Evolutionary conservation across 176 grass and related monocot species (phyloP).

Genomic region (Melocanna baccifera): DNA sequence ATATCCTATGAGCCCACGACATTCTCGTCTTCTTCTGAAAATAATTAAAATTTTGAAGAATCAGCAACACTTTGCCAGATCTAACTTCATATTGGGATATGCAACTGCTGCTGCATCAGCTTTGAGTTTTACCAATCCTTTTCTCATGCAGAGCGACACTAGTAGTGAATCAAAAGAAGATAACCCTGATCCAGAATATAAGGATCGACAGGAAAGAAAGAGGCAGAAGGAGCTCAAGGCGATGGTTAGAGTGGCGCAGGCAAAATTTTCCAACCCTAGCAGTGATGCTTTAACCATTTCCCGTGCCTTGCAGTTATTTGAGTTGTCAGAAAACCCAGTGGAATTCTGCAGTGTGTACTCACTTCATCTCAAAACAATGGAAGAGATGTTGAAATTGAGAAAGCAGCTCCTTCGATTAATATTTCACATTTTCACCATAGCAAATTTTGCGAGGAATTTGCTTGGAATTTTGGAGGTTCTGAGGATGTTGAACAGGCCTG

Average conservation of each 20-base stretch:
- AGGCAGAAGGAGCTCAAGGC: slow-evolving; percentile 58
- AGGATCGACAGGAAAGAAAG: slow-evolving; percentile 50
- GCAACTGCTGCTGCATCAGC: slow-evolving; percentile 74
- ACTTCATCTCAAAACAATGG: slow-evolving; percentile 92
- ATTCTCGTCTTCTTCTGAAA: slow-evolving; percentile 89
- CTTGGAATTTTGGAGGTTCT: slow-evolving; percentile 62
- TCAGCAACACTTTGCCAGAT: slow-evolving; percentile 43
- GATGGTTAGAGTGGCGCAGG: slow-evolving; percentile 61
- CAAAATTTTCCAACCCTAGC: slow-evolving; percentile 66
- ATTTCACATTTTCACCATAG: slow-evolving; percentile 84
- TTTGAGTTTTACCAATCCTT: slow-evolving; percentile 89
- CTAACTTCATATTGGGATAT: slow-evolving; percentile 68
- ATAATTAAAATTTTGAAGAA: slow-evolving; percentile 70
- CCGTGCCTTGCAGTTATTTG: slow-evolving; percentile 73
- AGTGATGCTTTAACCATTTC: slow-evolving; percentile 93
- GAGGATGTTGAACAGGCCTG: slow-evolving; percentile 76
- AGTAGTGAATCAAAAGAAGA: slow-evolving; percentile 38
- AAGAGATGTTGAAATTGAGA: slow-evolving; percentile 97
- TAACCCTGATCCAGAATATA: slow-evolving; percentile 28
- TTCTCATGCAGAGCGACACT: slow-evolving; percentile 46
- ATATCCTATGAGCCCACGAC: slow-evolving; percentile 85
- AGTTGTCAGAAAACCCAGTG: slow-evolving; percentile 54
- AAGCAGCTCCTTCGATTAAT: slow-evolving; percentile 79
- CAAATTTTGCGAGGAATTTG: slow-evolving; percentile 67
- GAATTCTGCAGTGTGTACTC: slow-evolving; percentile 83